phyloP scores from a whole-genome alignment of 345 rosid species.

The Excoecaria cochinchinensis region DNA sequence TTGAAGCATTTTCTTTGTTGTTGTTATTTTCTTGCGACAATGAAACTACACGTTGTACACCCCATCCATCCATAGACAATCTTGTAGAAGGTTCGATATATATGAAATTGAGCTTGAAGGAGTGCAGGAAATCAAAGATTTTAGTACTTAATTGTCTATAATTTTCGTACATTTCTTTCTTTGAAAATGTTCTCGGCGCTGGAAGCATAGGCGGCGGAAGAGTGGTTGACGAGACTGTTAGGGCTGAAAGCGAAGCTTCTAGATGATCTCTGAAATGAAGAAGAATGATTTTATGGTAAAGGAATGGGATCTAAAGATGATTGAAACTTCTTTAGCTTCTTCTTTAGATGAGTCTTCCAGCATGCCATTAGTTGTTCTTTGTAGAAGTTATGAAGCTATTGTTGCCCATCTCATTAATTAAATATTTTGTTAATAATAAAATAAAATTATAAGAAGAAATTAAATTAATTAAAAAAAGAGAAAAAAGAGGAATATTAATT shows the following conservation, averaged over 20 bases:
- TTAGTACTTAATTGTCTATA: no score
- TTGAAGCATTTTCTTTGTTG: not conserved
- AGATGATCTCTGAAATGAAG: conserved; percentile 21
- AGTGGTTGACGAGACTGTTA: conserved; percentile 25
- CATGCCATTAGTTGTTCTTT: conserved; percentile 91
- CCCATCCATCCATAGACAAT: no score
- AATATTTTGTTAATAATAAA: not conserved
- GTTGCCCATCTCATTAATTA: conserved; percentile 76
- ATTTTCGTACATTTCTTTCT: no score
- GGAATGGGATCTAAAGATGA: conserved; percentile 36
- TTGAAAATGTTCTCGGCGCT: conserved; percentile 81
- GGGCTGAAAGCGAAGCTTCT: conserved; percentile 29
- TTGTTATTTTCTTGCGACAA: no score
- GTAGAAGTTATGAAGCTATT: conserved; percentile 95
- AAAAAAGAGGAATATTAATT: conserved; percentile 31
- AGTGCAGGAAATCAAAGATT: no score
- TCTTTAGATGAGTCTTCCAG: conserved; percentile 98
- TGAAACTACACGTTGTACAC: no score
- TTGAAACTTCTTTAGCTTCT: conserved; percentile 75
- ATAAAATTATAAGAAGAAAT: no score
- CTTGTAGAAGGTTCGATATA: no score
- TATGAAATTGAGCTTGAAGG: no score
- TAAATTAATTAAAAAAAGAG: not conserved
- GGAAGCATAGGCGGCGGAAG: conserved; percentile 58
- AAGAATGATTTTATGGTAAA: conserved; percentile 24